Percentiles rank a stretch among this genome's conserved stretches.
Conservation (phyloP, 805 yeast species). For the Isabelozyma pseudorhagii region DNA sequence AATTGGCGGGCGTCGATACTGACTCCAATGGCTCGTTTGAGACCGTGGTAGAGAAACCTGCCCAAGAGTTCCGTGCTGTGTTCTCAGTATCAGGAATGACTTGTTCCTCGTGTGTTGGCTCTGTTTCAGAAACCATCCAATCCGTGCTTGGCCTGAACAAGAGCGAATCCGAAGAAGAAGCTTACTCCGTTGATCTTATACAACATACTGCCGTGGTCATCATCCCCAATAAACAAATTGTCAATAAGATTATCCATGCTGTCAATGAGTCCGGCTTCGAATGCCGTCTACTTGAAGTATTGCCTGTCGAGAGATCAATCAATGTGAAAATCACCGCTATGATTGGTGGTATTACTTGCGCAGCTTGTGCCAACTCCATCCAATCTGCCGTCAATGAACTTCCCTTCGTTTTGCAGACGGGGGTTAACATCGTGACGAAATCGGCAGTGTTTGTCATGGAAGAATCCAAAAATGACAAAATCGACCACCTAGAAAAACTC, state of each 20-base stretch:
- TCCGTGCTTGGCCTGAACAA: not conserved
- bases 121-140: slow-evolving; percentile 27
- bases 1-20: not conserved
- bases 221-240: slow-evolving; percentile 48
- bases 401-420: slow-evolving; percentile 51
- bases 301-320: slow-evolving; percentile 52
- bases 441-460: slow-evolving; percentile 61
- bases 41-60: slow-evolving; percentile 21
- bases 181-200: slow-evolving; percentile 49
- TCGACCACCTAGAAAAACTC: slow-evolving; percentile 33
- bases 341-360: slow-evolving; percentile 74
- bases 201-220: slow-evolving; percentile 53
- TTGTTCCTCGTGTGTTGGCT: slow-evolving; percentile 34
- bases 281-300: slow-evolving; percentile 52
- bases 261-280: slow-evolving; percentile 36
- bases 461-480: slow-evolving; percentile 23
- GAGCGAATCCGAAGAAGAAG: slow-evolving; percentile 17
- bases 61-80: slow-evolving; percentile 42
- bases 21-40: slow-evolving; percentile 16
- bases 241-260: slow-evolving; percentile 25
- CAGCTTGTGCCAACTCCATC: slow-evolving; percentile 64
- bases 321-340: slow-evolving; percentile 55
- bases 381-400: slow-evolving; percentile 43
- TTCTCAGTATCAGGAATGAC: slow-evolving; percentile 49
- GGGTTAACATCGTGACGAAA: slow-evolving; percentile 58